Percentiles rank a stretch among this genome's conserved stretches.
Evolutionary conservation across 495 filamentous ascomycete species (phyloP).

Genomic region (Bacidia gigantensis): DNA sequence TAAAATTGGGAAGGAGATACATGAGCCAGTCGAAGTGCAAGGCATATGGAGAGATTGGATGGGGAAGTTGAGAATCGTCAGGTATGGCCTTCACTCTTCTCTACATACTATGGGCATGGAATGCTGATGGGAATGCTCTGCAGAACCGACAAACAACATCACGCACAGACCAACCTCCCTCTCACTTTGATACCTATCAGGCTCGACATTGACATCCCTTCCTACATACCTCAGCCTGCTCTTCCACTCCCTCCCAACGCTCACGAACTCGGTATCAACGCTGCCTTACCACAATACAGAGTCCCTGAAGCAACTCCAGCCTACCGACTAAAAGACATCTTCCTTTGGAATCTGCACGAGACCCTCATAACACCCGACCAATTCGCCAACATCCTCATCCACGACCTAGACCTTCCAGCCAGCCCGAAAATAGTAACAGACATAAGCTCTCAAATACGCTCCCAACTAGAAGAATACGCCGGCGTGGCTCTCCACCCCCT

Average conservation of each 20-base stretch:
- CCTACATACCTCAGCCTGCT: conserved; percentile 60
- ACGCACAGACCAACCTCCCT: conserved; percentile 72
- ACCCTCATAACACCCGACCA: conserved; percentile 86
- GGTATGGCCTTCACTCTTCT: conserved; percentile 16
- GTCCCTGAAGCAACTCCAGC: conserved; percentile 62
- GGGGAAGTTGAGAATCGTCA: conserved; percentile 52
- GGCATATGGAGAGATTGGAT: conserved; percentile 93
- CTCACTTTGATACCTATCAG: conserved; percentile 89
- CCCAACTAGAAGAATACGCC: conserved; percentile 91
- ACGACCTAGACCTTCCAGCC: conserved; percentile 85
- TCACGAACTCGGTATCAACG: conserved; percentile 47
- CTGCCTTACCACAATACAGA: conserved; percentile 59
- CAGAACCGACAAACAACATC: conserved; percentile 58
- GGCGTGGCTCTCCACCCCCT: conserved; percentile 86
- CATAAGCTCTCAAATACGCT: conserved; percentile 86
- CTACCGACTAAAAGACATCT: conserved; percentile 80
- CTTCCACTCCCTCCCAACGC: conserved; percentile 51
- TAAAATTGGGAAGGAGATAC: conserved; percentile 74
- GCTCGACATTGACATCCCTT: conserved; percentile 81
- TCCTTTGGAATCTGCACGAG: conserved; percentile 97
- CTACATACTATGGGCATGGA: conserved; percentile 5
- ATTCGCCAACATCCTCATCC: conserved; percentile 79
- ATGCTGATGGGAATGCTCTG: no score
- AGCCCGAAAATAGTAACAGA: conserved; percentile 49
- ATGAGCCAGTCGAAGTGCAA: conserved; percentile 66